Percentiles rank a stretch among this genome's conserved stretches.
Conservation (phyloP, 2,329 filamentous ascomycete genomes). For the Pseudogymnoascus verrucosus region DNA sequence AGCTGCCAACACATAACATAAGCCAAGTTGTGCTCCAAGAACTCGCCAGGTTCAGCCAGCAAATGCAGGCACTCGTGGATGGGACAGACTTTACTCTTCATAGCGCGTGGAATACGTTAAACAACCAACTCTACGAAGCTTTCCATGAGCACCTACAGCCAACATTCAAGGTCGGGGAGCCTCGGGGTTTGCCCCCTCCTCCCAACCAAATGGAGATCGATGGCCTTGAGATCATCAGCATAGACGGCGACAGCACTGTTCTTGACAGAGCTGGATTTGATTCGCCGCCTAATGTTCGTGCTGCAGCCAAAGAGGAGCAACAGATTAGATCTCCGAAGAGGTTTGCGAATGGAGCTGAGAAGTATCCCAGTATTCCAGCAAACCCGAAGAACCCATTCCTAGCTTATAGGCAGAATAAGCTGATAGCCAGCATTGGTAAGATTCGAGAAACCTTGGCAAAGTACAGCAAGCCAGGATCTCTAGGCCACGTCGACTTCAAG, state of each 20-base stretch:
- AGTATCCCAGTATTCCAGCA: neutral
- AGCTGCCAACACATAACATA: slow-evolving; percentile 56
- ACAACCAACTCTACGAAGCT: slow-evolving; percentile 28
- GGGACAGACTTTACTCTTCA: slow-evolving; percentile 43
- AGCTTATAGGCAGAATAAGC: neutral
- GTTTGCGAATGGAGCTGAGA: neutral
- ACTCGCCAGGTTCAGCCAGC: slow-evolving; percentile 47
- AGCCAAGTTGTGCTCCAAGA: slow-evolving; percentile 56
- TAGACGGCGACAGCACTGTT: slow-evolving; percentile 14
- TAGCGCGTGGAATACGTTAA: slow-evolving; percentile 29
- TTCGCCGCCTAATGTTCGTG: neutral
- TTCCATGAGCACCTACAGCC: slow-evolving; percentile 28
- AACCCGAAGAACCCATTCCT: neutral
- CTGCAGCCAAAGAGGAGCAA: neutral
- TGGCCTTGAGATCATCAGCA: slow-evolving; percentile 8
- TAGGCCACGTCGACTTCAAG: slow-evolving; percentile 49
- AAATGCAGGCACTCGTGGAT: slow-evolving; percentile 46
- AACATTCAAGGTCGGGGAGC: slow-evolving; percentile 15
- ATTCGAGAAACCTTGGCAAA: slow-evolving; percentile 48
- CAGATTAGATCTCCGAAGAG: neutral
- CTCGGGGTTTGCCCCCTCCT: slow-evolving; percentile 18
- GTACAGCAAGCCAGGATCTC: slow-evolving; percentile 49
- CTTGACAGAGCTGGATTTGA: neutral
- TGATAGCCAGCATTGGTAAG: slow-evolving; percentile 21
- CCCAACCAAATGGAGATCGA: neutral